Conservation (phyloP, 2,329 filamentous ascomycete genomes). For the Gaeumannomyces tritici region DNA sequence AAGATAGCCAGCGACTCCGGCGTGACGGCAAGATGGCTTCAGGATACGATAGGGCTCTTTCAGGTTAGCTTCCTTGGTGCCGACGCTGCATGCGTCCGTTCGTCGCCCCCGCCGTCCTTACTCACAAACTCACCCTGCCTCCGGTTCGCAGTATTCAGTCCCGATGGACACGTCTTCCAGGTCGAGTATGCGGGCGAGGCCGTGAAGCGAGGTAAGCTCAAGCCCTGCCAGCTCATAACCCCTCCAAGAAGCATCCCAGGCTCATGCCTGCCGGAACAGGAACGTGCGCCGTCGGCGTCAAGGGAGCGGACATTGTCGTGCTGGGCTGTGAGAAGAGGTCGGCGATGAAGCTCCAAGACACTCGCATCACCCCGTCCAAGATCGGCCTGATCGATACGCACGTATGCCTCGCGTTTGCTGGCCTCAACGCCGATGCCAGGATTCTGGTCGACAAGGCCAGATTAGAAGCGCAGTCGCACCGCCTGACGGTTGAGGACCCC, state of each 20-base stretch:
- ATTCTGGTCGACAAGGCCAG: slow-evolving; percentile 98
- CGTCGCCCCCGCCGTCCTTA: neutral
- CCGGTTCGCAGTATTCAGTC: slow-evolving; percentile 42
- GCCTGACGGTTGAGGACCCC: slow-evolving; percentile 92
- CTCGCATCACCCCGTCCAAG: slow-evolving; percentile 96
- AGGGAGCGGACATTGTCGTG: slow-evolving; percentile 88
- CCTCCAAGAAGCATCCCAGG: neutral
- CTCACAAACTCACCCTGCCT: slow-evolving; percentile 4
- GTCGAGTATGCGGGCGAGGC: slow-evolving; percentile 99
- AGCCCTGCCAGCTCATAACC: neutral
- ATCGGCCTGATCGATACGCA: slow-evolving; percentile 88
- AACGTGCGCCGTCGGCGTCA: slow-evolving; percentile 96
- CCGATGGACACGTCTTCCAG: slow-evolving; percentile 98
- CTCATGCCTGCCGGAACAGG: slow-evolving; percentile 36
- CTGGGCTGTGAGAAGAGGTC: slow-evolving; percentile 98
- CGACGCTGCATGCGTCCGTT: slow-evolving; percentile 15
- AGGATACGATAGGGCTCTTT: slow-evolving; percentile 76
- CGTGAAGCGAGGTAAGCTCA: slow-evolving; percentile 77
- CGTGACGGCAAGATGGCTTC: slow-evolving; percentile 2
- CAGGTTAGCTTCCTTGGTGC: slow-evolving; percentile 55
- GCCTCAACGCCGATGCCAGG: slow-evolving; percentile 92
- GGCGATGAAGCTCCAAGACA: slow-evolving; percentile 99
- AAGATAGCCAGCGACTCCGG: neutral
- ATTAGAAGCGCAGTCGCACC: slow-evolving; percentile 93
- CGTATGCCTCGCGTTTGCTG: slow-evolving; percentile 93